phyloP scores from a whole-genome alignment of 2,329 filamentous ascomycete genomes.

The Leptographium procerum region DNA sequence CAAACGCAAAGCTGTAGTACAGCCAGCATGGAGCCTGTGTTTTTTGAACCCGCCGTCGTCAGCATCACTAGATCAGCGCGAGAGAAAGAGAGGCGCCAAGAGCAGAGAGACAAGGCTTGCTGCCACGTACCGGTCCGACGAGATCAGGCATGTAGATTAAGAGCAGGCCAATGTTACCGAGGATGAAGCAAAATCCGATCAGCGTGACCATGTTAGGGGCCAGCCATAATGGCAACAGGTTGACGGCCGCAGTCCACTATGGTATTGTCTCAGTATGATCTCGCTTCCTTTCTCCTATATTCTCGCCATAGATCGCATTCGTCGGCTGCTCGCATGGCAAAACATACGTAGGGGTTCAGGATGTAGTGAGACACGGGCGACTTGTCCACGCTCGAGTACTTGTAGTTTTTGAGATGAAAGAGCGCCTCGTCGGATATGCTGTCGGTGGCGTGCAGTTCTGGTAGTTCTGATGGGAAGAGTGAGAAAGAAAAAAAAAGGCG shows the following conservation, averaged over 20 bases:
- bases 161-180: constrained; percentile 66
- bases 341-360: constrained; percentile 85
- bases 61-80: background rate
- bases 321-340: constrained; percentile 2
- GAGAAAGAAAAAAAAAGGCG: background rate
- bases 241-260: constrained; percentile 94
- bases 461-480: no score
- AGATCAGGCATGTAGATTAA: constrained; percentile 80
- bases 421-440: constrained; percentile 85
- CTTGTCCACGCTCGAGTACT: constrained; percentile 95
- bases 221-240: constrained; percentile 87
- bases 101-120: background rate
- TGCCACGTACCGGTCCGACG: constrained; percentile 66
- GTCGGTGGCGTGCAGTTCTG: constrained; percentile 32
- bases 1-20: constrained; percentile 91
- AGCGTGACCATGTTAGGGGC: constrained; percentile 97
- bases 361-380: constrained; percentile 90
- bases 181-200: constrained; percentile 86
- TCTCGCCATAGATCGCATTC: background rate
- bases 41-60: background rate
- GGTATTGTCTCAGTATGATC: background rate
- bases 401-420: constrained; percentile 85
- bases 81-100: no score
- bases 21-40: constrained; percentile 83
- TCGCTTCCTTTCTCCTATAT: background rate